Percentiles rank a stretch among this genome's conserved stretches.
Conservation (phyloP, 768 basidiomycete genomes). For the Agaricus subrufescens region DNA sequence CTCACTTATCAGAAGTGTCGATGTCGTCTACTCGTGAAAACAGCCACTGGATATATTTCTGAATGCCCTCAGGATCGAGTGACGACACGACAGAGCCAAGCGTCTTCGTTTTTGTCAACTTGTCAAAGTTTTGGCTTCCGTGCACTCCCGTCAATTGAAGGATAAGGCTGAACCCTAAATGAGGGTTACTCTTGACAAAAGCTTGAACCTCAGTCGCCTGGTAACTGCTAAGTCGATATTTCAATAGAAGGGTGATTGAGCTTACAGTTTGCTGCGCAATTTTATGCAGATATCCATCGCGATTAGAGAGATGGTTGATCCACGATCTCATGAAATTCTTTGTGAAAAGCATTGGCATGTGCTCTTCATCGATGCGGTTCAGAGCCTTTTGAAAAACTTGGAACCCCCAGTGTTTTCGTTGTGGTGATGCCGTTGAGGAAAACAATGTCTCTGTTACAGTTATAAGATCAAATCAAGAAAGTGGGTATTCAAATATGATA, state of each 20-base stretch:
- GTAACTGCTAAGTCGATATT: neutral
- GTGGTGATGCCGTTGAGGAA: conserved; percentile 73
- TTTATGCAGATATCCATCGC: conserved; percentile 87
- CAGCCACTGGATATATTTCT: conserved; percentile 70
- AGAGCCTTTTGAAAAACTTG: conserved; percentile 82
- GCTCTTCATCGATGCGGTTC: conserved; percentile 54
- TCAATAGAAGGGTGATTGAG: conserved; percentile 1
- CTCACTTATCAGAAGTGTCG: conserved; percentile 34
- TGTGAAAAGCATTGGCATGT: conserved; percentile 85
- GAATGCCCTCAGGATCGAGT: conserved; percentile 71
- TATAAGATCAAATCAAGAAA: neutral
- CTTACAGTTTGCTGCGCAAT: conserved; percentile 79
- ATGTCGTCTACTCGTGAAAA: conserved; percentile 55
- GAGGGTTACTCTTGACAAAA: conserved; percentile 70
- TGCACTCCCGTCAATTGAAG: conserved; percentile 79
- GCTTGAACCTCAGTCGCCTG: conserved; percentile 75
- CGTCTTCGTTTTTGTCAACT: conserved; percentile 87
- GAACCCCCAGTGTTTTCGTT: conserved; percentile 97
- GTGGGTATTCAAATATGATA: neutral
- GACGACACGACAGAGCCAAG: conserved; percentile 77
- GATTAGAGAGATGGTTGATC: conserved; percentile 91
- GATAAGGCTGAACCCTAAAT: conserved; percentile 80
- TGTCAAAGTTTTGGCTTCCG: conserved; percentile 87
- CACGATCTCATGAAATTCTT: conserved; percentile 95
- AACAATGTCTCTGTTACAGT: conserved; percentile 72